Conservation (phyloP, 306 rosid species). For the Sicyos baderoa region DNA sequence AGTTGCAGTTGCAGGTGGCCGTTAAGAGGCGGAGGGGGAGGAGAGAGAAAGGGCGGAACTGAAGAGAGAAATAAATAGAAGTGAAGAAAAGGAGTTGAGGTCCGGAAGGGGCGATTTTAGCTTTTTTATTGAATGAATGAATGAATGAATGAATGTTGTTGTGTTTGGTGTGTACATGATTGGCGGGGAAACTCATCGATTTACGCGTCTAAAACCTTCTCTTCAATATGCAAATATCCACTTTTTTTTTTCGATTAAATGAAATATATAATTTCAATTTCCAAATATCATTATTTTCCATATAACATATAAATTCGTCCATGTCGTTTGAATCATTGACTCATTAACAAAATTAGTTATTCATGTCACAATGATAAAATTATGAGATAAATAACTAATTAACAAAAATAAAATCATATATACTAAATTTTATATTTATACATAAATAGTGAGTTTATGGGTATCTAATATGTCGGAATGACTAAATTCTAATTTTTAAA, state of each 20-base stretch:
- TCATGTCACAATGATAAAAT: too few species aligned
- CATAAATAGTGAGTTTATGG: too few species aligned
- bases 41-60: slow-evolving; percentile 26
- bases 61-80: slow-evolving; percentile 22
- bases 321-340: too few species aligned
- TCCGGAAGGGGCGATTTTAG: slow-evolving; percentile 18
- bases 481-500: too few species aligned
- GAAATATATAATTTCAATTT: background rate
- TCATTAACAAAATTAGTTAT: too few species aligned
- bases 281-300: too few species aligned
- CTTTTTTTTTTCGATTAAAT: background rate
- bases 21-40: slow-evolving; percentile 10
- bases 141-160: background rate
- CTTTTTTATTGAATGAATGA: slow-evolving; percentile 9
- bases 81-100: slow-evolving; percentile 24
- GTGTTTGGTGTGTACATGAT: slow-evolving; percentile 9
- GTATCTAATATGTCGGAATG: too few species aligned
- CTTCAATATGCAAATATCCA: background rate
- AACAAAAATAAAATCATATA: too few species aligned
- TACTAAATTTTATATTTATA: too few species aligned
- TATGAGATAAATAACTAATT: too few species aligned
- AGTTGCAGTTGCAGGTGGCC: background rate
- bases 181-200: slow-evolving; percentile 12
- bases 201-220: slow-evolving; percentile 18
- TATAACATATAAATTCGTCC: too few species aligned